Percentiles rank a stretch among this genome's conserved stretches.
Conservation (phyloP, 1,139 yeast species). For the Yamadazyma conglobata region DNA sequence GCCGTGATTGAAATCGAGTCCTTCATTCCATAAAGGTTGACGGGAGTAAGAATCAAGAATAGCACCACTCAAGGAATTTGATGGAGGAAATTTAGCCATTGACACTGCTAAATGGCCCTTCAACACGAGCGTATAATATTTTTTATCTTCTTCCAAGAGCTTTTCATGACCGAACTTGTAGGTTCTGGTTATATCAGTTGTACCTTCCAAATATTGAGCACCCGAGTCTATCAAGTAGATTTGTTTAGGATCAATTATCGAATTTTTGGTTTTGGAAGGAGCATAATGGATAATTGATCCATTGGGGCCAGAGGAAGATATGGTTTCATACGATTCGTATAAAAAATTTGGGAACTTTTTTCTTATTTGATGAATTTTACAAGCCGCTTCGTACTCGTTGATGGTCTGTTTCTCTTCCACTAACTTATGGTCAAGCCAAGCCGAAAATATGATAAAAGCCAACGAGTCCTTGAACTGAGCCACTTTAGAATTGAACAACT, state of each 20-base stretch:
- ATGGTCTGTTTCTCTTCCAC: constrained; percentile 22
- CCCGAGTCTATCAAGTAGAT: constrained; percentile 53
- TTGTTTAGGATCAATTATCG: constrained; percentile 38
- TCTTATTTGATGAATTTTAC: constrained; percentile 41
- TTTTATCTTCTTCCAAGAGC: constrained; percentile 26
- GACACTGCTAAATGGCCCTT: constrained; percentile 57
- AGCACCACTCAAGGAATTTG: constrained; percentile 36
- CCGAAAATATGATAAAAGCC: constrained; percentile 35
- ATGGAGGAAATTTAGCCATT: constrained; percentile 47
- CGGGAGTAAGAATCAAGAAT: constrained; percentile 50
- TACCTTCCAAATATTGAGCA: constrained; percentile 55
- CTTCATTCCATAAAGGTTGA: constrained; percentile 51
- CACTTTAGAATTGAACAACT: constrained; percentile 34
- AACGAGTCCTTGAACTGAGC: constrained; percentile 46
- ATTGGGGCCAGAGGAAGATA: constrained; percentile 53
- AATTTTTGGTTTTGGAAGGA: constrained; percentile 41
- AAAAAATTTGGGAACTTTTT: constrained; percentile 42
- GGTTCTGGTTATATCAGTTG: constrained; percentile 58
- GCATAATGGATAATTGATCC: constrained; percentile 56
- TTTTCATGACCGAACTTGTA: constrained; percentile 36
- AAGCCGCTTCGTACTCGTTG: constrained; percentile 43
- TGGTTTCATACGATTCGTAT: constrained; percentile 53
- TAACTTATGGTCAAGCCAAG: constrained; percentile 42
- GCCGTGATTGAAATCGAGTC: constrained; percentile 54
- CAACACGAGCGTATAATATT: constrained; percentile 48